Base-by-base conservation (phyloP, 306 rosid species). In the Ormosia emarginata region DNA sequence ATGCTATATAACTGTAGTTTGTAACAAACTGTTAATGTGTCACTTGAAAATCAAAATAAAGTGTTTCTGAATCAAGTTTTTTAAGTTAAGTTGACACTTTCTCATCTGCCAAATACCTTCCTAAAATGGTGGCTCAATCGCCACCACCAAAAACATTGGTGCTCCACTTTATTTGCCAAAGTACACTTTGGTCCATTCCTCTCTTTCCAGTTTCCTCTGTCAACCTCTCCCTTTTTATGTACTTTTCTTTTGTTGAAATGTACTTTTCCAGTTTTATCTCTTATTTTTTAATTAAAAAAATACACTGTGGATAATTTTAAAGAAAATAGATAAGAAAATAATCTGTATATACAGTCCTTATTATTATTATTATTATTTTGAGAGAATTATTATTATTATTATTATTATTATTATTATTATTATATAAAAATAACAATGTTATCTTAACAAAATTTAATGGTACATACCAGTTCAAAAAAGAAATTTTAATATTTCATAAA, bases 141-240 rank as follows among this genome's bases (percentile, higher is more conserved):
- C 82, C 82, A 69, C 2, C 77, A 46, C 86, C 82, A 77, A 69
- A 71, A 77, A 70, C 70, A 70, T 39, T 61, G 81, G 68, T 84
- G 71, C 58, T 84, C 87, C 81, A 59, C 71, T 84, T 84, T 67
- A 77, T 66, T 79, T 66, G 84, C 87, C 81, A 57, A 47, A 4
- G 61, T 72, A 46, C 77, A 67, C 53, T 79, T 67, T 74, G 74
- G 77, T 67, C 78, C 78, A 56, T 66, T 58, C 10, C 75, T 50
- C 74, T 71, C 18, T 71, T 36, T 80, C 24, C 24, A 24, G 24
- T 24, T 24, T 24, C n/a, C 30, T 49, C 8, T 7, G 6, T 68
- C 78, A 32, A 15, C 29, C 8, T 69, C 15, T 59, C 63, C 70
- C 55, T 74, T 18, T 58, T 0, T n/a, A 18, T 56, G 9, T 30